Percentiles rank a stretch among this genome's conserved stretches.
phyloP scores from a whole-genome alignment of 768 basidiomycete species.

The Rhodotorula kratochvilovae region DNA sequence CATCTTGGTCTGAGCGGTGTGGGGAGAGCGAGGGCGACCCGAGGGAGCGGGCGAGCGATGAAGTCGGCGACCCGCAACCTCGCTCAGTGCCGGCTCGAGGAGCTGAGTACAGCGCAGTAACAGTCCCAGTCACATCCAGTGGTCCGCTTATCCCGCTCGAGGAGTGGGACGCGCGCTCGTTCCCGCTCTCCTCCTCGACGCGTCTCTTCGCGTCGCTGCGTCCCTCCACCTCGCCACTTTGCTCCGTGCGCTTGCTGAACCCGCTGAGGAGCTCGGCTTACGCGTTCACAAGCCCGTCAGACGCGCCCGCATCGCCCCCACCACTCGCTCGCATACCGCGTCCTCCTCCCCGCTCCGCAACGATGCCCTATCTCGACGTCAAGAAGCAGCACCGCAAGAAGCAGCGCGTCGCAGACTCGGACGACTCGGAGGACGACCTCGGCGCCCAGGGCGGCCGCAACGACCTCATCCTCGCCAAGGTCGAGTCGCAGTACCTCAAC shows the following conservation, averaged over 20 bases:
- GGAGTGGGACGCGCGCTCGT: background rate
- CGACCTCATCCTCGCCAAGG: constrained; percentile 17
- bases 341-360: background rate
- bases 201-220: background rate
- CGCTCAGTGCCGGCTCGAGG: background rate
- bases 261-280: background rate
- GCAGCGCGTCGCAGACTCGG: background rate
- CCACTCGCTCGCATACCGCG: background rate
- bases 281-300: background rate
- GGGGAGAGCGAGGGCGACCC: background rate
- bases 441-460: constrained; percentile 5
- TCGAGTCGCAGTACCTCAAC: constrained; percentile 32
- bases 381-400: background rate
- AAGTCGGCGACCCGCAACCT: background rate
- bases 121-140: too few species aligned
- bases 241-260: background rate
- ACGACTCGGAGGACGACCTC: background rate
- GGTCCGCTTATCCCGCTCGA: background rate
- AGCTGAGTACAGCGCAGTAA: too few species aligned
- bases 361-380: background rate
- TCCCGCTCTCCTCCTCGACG: too few species aligned
- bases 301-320: background rate
- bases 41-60: background rate
- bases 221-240: background rate
- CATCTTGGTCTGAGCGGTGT: background rate